phyloP scores from a whole-genome alignment of 1,284 basidiomycete species.

The Veloporphyrellus conicus region DNA sequence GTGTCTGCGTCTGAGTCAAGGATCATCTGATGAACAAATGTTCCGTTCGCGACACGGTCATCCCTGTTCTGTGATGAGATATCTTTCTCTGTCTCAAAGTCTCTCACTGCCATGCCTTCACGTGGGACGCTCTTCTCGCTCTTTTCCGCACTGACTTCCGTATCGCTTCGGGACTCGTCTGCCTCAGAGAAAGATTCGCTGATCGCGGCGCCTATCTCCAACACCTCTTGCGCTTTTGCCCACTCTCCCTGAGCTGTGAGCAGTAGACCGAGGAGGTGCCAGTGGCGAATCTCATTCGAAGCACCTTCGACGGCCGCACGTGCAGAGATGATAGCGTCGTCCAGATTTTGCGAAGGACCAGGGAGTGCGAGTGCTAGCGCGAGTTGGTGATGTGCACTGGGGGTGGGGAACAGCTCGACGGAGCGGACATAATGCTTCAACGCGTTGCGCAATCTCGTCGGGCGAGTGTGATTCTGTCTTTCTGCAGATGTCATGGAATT shows the following conservation, averaged over 20 bases:
- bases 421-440: conserved; percentile 57
- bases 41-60: conserved; percentile 1
- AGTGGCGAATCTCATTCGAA: conserved; percentile 70
- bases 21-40: conserved; percentile 25
- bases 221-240: conserved; percentile 71
- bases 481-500: conserved; percentile 42
- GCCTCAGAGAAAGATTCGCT: conserved; percentile 32
- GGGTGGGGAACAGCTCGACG: conserved; percentile 50
- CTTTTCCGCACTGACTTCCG: conserved; percentile 18
- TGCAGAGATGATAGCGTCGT: conserved; percentile 65
- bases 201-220: conserved; percentile 65
- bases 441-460: conserved; percentile 55
- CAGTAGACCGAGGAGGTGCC: conserved; percentile 89
- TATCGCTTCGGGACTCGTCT: conserved; percentile 19
- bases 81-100: conserved; percentile 14
- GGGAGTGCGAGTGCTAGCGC: conserved; percentile 72
- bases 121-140: conserved; percentile 2
- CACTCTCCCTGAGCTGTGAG: conserved; percentile 80
- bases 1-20: conserved; percentile 35
- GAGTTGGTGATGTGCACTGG: conserved; percentile 74
- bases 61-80: neutral
- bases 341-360: conserved; percentile 61
- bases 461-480: conserved; percentile 60
- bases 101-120: conserved; percentile 3
- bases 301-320: conserved; percentile 76